Evolutionary conservation across 352 stramenopile genomes (phyloP).

Genomic region (Phytopythium delawarense): DNA sequence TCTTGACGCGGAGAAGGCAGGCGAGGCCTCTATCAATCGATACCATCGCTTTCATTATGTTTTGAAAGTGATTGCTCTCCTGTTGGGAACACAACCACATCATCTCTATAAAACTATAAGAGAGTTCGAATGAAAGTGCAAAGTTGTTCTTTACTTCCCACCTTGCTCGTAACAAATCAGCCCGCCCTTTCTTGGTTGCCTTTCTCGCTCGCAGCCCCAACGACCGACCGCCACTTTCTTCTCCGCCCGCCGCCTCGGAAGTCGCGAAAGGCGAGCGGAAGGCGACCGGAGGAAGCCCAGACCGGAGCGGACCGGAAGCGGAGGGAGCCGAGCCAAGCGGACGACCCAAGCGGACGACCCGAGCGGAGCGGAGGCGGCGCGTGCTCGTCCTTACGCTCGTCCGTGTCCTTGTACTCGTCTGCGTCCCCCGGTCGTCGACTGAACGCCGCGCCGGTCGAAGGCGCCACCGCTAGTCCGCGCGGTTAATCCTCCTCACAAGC

Average conservation of each 20-base stretch:
- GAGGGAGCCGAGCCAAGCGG: no score
- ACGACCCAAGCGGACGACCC: no score
- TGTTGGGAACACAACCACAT: background rate
- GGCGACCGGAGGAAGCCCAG: no score
- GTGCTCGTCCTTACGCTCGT: no score
- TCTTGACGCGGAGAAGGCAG: no score
- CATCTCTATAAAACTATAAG: background rate
- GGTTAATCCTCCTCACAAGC: background rate
- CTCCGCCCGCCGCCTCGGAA: no score
- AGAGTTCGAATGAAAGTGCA: background rate
- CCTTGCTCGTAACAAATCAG: background rate
- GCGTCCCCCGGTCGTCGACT: no score
- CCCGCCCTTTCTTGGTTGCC: background rate
- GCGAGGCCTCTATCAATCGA: background rate
- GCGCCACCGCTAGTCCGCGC: background rate
- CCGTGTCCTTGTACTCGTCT: no score
- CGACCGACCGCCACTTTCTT: no score
- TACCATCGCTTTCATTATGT: background rate
- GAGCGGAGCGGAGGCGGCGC: no score
- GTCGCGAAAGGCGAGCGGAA: no score
- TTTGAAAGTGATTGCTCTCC: background rate
- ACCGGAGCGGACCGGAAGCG: no score
- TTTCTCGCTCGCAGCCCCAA: background rate
- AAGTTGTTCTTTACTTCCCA: background rate
- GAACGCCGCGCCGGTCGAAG: background rate